A percentile compares a stretch with the other conserved stretches of the same genome.
Conservation (phyloP, 805 yeast genomes). For the Candida tammaniensis region DNA sequence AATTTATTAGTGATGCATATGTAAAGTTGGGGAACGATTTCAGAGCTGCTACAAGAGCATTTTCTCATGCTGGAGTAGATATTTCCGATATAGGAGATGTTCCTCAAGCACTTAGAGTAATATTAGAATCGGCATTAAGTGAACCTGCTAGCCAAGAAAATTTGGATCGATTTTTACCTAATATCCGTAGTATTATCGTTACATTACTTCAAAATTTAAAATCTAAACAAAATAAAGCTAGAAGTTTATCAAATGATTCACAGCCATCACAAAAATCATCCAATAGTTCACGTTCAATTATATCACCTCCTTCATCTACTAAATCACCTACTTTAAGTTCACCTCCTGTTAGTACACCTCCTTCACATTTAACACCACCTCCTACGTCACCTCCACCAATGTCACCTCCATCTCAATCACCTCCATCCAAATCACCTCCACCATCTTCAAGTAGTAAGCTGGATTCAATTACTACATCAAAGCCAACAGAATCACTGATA, state of each 20-base stretch:
- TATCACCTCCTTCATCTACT: conserved; percentile 1
- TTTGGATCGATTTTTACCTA: conserved; percentile 76
- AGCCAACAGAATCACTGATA: too few relatives aligned
- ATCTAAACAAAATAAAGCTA: conserved; percentile 64
- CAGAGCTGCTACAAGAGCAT: conserved; percentile 79
- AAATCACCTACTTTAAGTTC: background rate
- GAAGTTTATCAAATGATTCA: conserved; percentile 1
- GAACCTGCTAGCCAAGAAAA: conserved; percentile 82
- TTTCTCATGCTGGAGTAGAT: conserved; percentile 74
- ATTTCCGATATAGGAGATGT: conserved; percentile 86
- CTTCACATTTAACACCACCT: background rate
- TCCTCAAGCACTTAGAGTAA: conserved; percentile 73
- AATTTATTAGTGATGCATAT: conserved; percentile 84
- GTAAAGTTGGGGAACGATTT: conserved; percentile 93
- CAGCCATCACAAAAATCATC: background rate
- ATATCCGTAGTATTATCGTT: conserved; percentile 82
- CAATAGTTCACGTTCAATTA: conserved; percentile 1
- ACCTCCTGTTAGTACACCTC: background rate
- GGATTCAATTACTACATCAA: too few relatives aligned
- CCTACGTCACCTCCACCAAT: background rate
- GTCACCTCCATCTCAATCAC: background rate
- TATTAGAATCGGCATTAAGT: conserved; percentile 82
- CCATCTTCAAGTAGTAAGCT: too few relatives aligned
- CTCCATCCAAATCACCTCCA: background rate
- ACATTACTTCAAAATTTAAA: conserved; percentile 76